These are phyloP conservation scores for Colletotrichum sidae DNA, from an alignment of 2,329 filamentous ascomycete species.

Conservation along the genomic window DNA sequence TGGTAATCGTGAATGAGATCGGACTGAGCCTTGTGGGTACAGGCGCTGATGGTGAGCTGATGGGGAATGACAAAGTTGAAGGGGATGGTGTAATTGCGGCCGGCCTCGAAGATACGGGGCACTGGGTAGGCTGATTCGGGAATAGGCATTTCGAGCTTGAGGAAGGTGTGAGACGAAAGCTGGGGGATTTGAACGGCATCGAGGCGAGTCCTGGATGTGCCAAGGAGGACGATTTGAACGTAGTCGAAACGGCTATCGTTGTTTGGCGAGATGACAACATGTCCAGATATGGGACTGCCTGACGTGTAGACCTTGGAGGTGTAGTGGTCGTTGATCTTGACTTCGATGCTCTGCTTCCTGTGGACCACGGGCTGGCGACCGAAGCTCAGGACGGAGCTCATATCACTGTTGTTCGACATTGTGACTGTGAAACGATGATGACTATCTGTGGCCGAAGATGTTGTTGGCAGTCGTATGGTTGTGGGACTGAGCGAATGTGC, in stretches of 20 bases:
- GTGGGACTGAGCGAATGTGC: not conserved
- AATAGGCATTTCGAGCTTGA: slow-evolving; percentile 68
- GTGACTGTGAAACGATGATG: not conserved
- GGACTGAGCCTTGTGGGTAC: slow-evolving; percentile 60
- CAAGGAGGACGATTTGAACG: slow-evolving; percentile 65
- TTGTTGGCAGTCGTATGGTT: not conserved
- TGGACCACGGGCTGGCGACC: slow-evolving; percentile 41
- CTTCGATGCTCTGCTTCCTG: slow-evolving; percentile 53
- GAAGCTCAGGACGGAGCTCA: slow-evolving; percentile 37
- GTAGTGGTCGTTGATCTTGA: slow-evolving; percentile 66
- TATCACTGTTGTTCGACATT: slow-evolving; percentile 38
- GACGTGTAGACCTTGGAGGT: slow-evolving; percentile 67
- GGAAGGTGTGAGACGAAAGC: slow-evolving; percentile 63
- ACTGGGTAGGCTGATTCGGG: slow-evolving; percentile 59
- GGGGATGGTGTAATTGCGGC: slow-evolving; percentile 61
- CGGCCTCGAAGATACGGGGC: slow-evolving; percentile 60
- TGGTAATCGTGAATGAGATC: slow-evolving; percentile 63
- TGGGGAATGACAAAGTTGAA: slow-evolving; percentile 71
- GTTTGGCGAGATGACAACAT: slow-evolving; percentile 57
- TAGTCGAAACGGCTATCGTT: slow-evolving; percentile 62
- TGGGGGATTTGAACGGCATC: slow-evolving; percentile 63
- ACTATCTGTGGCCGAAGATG: not conserved
- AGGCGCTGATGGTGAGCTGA: slow-evolving; percentile 67
- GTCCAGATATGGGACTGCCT: slow-evolving; percentile 62
- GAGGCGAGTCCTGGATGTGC: slow-evolving; percentile 61